Percentiles rank a stretch among this genome's conserved stretches.
phyloP scores from a whole-genome alignment of 495 filamentous ascomycete genomes.

The Aspergillus bridgeri region DNA sequence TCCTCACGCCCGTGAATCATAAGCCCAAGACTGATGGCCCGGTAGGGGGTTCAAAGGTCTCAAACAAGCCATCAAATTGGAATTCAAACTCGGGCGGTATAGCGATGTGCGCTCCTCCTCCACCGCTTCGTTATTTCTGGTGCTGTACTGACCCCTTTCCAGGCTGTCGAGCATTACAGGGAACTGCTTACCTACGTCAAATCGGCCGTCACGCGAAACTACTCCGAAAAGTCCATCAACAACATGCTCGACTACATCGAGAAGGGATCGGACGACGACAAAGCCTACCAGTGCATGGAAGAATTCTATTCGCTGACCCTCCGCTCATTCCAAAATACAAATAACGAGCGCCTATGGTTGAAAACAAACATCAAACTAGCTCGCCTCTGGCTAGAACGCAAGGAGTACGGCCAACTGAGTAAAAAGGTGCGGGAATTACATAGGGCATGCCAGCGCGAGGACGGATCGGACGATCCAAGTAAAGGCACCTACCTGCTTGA shows the following conservation, averaged over 20 bases:
- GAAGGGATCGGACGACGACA: slow-evolving; percentile 79
- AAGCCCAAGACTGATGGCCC: slow-evolving; percentile 17
- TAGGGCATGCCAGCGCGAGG: slow-evolving; percentile 80
- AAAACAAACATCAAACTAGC: slow-evolving; percentile 98
- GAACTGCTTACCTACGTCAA: slow-evolving; percentile 97
- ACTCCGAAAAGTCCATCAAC: slow-evolving; percentile 98
- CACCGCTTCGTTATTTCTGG: not conserved
- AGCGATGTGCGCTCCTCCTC: slow-evolving; percentile 58
- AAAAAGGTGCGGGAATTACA: slow-evolving; percentile 88
- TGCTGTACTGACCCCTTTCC: slow-evolving; percentile 16
- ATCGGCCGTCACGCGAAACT: slow-evolving; percentile 94
- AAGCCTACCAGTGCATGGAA: slow-evolving; percentile 84
- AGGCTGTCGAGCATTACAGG: slow-evolving; percentile 94
- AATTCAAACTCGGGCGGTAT: slow-evolving; percentile 84
- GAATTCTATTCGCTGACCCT: slow-evolving; percentile 93
- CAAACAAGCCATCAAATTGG: slow-evolving; percentile 96
- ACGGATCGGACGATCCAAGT: slow-evolving; percentile 88
- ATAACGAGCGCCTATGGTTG: slow-evolving; percentile 95
- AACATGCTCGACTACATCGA: slow-evolving; percentile 99
- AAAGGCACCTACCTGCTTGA: slow-evolving; percentile 96
- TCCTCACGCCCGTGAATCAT: not conserved
- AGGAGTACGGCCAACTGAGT: slow-evolving; percentile 76
- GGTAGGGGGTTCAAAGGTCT: slow-evolving; percentile 89
- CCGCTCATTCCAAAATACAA: slow-evolving; percentile 91
- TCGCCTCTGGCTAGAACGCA: slow-evolving; percentile 82